A percentile compares a stretch with the other conserved stretches of the same genome.
These are phyloP conservation scores for Alternaria hordeiaustralica DNA, from an alignment of 2,329 filamentous ascomycete genomes.

Conservation along the genomic window DNA sequence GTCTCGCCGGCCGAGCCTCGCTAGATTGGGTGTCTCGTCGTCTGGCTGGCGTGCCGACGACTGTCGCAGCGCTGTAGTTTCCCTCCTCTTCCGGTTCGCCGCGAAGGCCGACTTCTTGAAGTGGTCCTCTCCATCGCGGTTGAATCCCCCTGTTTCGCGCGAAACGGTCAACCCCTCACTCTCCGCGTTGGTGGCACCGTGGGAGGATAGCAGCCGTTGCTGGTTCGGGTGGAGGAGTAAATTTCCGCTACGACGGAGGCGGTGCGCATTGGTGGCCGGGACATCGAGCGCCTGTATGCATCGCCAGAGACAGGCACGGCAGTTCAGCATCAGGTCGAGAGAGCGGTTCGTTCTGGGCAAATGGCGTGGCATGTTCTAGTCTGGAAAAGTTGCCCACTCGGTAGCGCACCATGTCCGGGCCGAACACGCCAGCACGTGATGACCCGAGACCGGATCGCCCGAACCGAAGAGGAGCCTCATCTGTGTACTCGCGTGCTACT, in stretches of 20 bases:
- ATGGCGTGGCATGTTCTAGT: conserved; percentile 8
- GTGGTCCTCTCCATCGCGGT: conserved; percentile 22
- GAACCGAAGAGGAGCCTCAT: conserved; percentile 6
- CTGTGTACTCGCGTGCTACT: conserved; percentile 3
- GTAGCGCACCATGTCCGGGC: conserved; percentile 15
- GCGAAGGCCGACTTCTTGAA: conserved; percentile 38
- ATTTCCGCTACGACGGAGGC: conserved; percentile 30
- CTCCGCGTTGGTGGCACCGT: conserved; percentile 12
- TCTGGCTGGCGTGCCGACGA: neutral
- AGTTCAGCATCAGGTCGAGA: conserved; percentile 51
- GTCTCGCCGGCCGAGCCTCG: conserved; percentile 36
- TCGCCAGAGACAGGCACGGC: conserved; percentile 53
- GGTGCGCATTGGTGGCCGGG: conserved; percentile 23
- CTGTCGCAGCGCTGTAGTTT: conserved; percentile 25
- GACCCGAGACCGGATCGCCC: conserved; percentile 5
- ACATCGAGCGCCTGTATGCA: conserved; percentile 51
- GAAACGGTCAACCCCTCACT: conserved; percentile 3
- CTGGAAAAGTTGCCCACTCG: conserved; percentile 23
- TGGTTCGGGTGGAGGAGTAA: conserved; percentile 21
- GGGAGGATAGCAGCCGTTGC: conserved; percentile 25
- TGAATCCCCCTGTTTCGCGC: conserved; percentile 16
- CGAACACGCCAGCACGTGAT: conserved; percentile 22
- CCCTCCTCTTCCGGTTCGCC: conserved; percentile 31
- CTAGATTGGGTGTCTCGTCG: conserved; percentile 24
- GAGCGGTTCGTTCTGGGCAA: conserved; percentile 16